Base-by-base conservation (phyloP, 2,329 filamentous ascomycete genomes). In the Cytospora leucostoma region DNA sequence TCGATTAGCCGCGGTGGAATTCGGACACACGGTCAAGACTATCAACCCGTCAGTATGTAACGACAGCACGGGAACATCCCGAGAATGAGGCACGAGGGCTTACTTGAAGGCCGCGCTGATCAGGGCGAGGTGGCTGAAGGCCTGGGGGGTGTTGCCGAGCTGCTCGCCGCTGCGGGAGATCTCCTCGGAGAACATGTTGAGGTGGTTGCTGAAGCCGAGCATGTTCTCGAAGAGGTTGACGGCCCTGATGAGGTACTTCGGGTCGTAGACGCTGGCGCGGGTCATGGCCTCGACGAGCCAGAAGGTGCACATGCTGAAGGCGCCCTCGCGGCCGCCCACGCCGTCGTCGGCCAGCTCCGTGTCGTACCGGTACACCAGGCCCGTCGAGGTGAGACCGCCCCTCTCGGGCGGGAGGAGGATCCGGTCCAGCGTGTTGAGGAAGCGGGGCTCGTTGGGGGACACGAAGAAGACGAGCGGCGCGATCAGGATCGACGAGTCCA, bases 281-380 rank as follows among this genome's bases (percentile, higher is more conserved):
- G 89, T 91, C 76, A 93, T 82, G 32, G 90, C 89, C 75, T 93
- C 90, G 13, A 93, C 88, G 0, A 92, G 84, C 90, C 90, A 93
- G 73, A 93, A 93, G 0, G 89, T 93, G 71, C 89, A 92, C 89
- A 93, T 92, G 70, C 84, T 87, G 72, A 52, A 52, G 21, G 89
- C 89, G 27, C 90, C 90, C 75, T 93, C 90, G 58, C 83, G 81
- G 19, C 90, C 90, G 44, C 89, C 88, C 10, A 93, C 88, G 35
- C 89, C 89, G 70, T 93, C 90, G 61, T 91, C 84, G 3, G 88
- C 85, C 33, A 86, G 76, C 7, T 86, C 78, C 0, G 87, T 89
- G 68, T 93, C 85, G 73, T 93, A 93, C 52, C 90, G 84, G 71
- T 90, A 92, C 3, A 93, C 90, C 33, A 93, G 80, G 0, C 89